Conservation (phyloP, 1,284 basidiomycete species). For the Neonothopanus nambi region DNA sequence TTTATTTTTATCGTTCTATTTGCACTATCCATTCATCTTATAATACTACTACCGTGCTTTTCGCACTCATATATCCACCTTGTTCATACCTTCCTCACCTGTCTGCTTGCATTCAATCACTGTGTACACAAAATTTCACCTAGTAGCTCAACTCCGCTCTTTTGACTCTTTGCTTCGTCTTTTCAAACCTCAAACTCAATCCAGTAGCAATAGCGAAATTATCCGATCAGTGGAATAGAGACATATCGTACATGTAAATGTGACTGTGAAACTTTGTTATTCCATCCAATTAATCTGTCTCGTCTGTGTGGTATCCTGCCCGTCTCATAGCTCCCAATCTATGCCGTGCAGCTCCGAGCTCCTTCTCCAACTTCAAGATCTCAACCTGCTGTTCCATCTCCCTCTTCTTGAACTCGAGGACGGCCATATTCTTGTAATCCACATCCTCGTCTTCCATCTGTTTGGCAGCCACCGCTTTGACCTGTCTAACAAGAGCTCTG, state of each 20-base stretch:
- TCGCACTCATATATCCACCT: background rate
- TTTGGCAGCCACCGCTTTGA: slow-evolving; percentile 91
- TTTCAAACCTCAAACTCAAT: background rate
- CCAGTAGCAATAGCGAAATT: background rate
- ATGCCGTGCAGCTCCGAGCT: slow-evolving; percentile 86
- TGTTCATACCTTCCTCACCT: background rate
- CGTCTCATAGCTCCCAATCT: slow-evolving; percentile 87
- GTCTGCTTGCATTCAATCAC: slow-evolving; percentile 1
- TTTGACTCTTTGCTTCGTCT: slow-evolving; percentile 15
- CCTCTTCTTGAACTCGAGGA: slow-evolving; percentile 93
- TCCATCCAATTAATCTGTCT: slow-evolving; percentile 53
- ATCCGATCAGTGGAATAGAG: slow-evolving; percentile 11
- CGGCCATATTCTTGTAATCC: slow-evolving; percentile 92
- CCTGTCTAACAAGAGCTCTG: slow-evolving; percentile 94
- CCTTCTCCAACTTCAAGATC: slow-evolving; percentile 95
- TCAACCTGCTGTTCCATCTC: slow-evolving; percentile 99
- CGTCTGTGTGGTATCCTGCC: slow-evolving; percentile 85
- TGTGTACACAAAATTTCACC: slow-evolving; percentile 4
- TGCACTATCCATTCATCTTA: slow-evolving; percentile 12
- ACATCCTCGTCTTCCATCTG: slow-evolving; percentile 79
- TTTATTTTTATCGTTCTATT: slow-evolving; percentile 20
- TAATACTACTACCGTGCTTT: too few relatives aligned
- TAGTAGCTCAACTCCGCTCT: slow-evolving; percentile 6
- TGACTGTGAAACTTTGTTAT: slow-evolving; percentile 10
- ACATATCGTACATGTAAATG: slow-evolving; percentile 14